Base-by-base conservation (phyloP, 1,139 yeast genomes). In the Magnusiomyces ingens region DNA sequence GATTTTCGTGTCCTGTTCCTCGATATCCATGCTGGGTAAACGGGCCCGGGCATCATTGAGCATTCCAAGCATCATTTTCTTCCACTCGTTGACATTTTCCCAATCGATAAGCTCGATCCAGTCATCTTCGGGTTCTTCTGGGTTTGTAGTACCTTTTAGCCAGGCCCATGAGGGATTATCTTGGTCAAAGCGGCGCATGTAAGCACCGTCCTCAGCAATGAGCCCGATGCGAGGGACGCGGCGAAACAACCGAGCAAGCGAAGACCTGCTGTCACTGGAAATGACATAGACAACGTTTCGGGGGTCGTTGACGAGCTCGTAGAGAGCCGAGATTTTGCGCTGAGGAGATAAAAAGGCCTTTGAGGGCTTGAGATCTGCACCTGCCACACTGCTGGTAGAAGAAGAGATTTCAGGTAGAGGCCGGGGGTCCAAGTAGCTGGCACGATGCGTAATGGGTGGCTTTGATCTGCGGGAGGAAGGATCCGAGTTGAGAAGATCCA, bases 201-300 rank as follows among this genome's bases (percentile, higher is more conserved):
- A 83, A 1, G 90, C 95, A 41, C 98, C 98, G 65, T 85, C 84
- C 67, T 91, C 98, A 0, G 96, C 95, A 59, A 91, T 82, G 51
- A 91, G 73, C 0, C 98, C 98, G 38, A 91, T 66, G 45, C 79
- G 79, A 1, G 85, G 81, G 12, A 82, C 77, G 57, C 90, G 78
- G 41, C 84, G 75, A 69, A 84, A 90, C 52, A 82, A 69, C 50
- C 86, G 75, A 59, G 85, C 88, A 64, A 90, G 72, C 45, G 82
- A 85, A 1, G 76, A 69, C 57, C 85, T 75, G 52, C 81, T 80
- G 61, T 84, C 78, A 51, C 81, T 79, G 60, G 90, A 82, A 52
- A 85, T 75, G 6, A 91, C 76, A 64, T 85, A 91, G 1, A 91
- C 93, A 51, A 77, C 73, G 62, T 87, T 89, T 12, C 67, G 64